Base-by-base conservation (phyloP, 1,284 basidiomycete species). In the Cutaneotrichosporon cyanovorans region DNA sequence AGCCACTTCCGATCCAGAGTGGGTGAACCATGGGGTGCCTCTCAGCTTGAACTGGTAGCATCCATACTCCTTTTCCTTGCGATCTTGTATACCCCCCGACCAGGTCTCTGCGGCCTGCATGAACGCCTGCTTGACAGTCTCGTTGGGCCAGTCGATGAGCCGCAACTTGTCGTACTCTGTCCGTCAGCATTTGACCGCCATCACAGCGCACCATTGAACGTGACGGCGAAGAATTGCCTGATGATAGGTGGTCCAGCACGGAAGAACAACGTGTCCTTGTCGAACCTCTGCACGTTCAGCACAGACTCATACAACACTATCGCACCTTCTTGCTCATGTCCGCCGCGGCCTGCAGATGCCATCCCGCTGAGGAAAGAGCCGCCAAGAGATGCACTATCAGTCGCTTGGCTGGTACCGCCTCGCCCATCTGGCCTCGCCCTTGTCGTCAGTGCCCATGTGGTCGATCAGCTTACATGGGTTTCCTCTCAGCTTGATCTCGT, bases 261-360 rank as follows among this genome's bases (percentile, higher is more conserved):
- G 51, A 69, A 61, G 40, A 65, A 54, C 18, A 69, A 31, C 3
- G 60, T 61, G 45, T 68, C 66, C 42, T 68, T 69, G 50, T 66
- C 66, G 12, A 12, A 58, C 15, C 3, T 7, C 28, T 66, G 25
- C 8, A 65, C 46, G 66, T 66, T 31, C 56, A 30, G 8, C 38
- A 28, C 4, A 6, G 20, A 15, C 7, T 23, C 14, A 28, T 18
- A 40, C 23, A 16, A 28, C 12, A 28, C 25, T 7, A 7, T 7
- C 32, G 6, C 32, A 15, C 32, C 32, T 34, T 34, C 32, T 34
- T 34, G 32, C 32, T 34, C 32, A 34, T 14, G 32, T 68, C 65
- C 21, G 52, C 42, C 9, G 59, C 45, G 31, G 56, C 46, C 30
- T 56, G 46, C 5, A 66, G 43, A 34, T 66, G 59, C 64, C 65